Conservation (phyloP, 73 alveolate genomes). For the Paramecium sonneborni region DNA sequence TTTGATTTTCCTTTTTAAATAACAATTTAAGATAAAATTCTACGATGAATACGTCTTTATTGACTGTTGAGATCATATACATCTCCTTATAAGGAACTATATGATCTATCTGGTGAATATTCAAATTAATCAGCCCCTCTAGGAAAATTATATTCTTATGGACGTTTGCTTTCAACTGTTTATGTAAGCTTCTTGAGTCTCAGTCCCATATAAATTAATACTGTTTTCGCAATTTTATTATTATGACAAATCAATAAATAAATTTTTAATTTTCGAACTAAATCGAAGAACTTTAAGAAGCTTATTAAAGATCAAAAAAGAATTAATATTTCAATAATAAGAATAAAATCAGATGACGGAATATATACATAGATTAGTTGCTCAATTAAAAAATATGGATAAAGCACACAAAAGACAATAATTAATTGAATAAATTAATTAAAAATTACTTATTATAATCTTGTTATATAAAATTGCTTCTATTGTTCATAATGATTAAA, state of each 20-base stretch:
- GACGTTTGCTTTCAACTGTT: neutral
- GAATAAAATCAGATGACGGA: neutral
- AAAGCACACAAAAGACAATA: constrained; percentile 78
- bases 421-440: constrained; percentile 70
- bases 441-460: constrained; percentile 72
- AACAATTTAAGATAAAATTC: neutral
- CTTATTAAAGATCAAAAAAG: neutral
- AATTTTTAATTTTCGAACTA: neutral
- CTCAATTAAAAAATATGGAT: too few species aligned
- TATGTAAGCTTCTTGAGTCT: neutral
- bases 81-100: constrained; percentile 35
- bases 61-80: neutral
- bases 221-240: neutral
- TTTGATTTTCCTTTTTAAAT: neutral
- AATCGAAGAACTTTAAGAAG: neutral
- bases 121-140: neutral
- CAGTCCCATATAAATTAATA: neutral
- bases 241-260: neutral
- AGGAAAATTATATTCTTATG: neutral
- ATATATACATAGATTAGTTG: neutral
- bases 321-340: neutral
- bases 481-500: constrained; percentile 68
- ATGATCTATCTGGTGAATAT: constrained; percentile 35
- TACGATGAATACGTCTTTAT: neutral
- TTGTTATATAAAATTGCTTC: constrained; percentile 69